A percentile compares a stretch with the other conserved stretches of the same genome.
Evolutionary conservation across 768 basidiomycete genomes (phyloP).

Genomic region (Suillus subluteus): DNA sequence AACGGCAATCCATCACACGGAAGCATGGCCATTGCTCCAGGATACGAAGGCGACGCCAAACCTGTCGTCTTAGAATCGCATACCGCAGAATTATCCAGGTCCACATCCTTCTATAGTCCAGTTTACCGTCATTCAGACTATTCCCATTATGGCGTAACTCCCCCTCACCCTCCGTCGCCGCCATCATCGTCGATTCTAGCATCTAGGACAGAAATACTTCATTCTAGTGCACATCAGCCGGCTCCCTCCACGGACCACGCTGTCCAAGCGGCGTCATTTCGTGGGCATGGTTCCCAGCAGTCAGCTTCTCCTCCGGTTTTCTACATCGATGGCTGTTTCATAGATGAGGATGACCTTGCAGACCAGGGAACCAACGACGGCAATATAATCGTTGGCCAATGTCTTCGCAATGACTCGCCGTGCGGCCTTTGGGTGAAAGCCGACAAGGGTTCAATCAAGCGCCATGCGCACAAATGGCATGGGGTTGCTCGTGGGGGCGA

Average conservation of each 20-base stretch:
- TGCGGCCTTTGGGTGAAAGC: conserved; percentile 13
- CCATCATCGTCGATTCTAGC: neutral
- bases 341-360: neutral
- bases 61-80: neutral
- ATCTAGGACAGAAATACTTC: neutral
- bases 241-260: too few relatives aligned
- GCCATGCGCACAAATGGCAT: conserved; percentile 12
- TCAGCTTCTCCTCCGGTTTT: too few relatives aligned
- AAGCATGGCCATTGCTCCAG: neutral
- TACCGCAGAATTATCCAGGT: neutral
- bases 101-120: too few relatives aligned
- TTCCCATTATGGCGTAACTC: neutral
- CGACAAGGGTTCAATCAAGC: conserved; percentile 8
- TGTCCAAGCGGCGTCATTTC: neutral
- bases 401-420: conserved; percentile 2
- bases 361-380: too few relatives aligned
- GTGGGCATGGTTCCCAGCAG: neutral
- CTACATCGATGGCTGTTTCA: neutral
- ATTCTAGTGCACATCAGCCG: neutral
- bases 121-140: neutral
- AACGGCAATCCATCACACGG: neutral
- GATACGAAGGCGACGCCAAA: neutral
- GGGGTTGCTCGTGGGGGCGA: conserved; percentile 1
- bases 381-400: neutral
- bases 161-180: neutral